phyloP scores from a whole-genome alignment of 2,329 filamentous ascomycete species.

The Aspergillus bombycis region DNA sequence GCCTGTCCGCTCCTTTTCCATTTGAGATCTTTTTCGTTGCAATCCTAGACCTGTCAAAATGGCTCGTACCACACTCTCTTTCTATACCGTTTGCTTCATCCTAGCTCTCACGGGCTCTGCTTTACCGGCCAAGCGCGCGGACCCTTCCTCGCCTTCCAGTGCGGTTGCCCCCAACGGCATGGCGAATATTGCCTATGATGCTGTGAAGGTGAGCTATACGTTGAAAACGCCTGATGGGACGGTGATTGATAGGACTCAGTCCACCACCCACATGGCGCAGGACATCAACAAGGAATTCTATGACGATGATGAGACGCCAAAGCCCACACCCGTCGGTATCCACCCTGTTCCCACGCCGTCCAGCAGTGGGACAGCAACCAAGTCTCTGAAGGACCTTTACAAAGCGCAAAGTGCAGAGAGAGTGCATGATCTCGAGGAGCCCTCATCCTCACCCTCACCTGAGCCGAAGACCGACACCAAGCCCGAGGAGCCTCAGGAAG shows the following conservation, averaged over 20 bases:
- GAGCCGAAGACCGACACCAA: background rate
- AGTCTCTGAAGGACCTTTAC: background rate
- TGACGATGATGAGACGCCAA: background rate
- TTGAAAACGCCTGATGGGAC: background rate
- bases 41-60: conserved; percentile 23
- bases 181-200: conserved; percentile 9
- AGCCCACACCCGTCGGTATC: background rate
- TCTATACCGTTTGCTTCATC: conserved; percentile 33
- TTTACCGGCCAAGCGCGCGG: conserved; percentile 26
- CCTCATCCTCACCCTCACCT: background rate
- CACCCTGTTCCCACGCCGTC: background rate
- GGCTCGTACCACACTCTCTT: conserved; percentile 35
- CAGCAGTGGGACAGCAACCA: background rate
- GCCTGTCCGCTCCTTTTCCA: conserved; percentile 21
- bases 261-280: conserved; percentile 21
- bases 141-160: background rate
- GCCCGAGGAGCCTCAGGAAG: background rate
- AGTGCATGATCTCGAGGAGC: background rate
- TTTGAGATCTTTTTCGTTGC: conserved; percentile 5
- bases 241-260: conserved; percentile 14
- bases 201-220: conserved; percentile 22
- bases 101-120: conserved; percentile 35
- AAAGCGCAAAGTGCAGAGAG: background rate
- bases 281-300: conserved; percentile 12
- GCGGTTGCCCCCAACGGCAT: background rate